Evolutionary conservation across 768 basidiomycete species (phyloP).

Genomic region (Kondoa subrosea): DNA sequence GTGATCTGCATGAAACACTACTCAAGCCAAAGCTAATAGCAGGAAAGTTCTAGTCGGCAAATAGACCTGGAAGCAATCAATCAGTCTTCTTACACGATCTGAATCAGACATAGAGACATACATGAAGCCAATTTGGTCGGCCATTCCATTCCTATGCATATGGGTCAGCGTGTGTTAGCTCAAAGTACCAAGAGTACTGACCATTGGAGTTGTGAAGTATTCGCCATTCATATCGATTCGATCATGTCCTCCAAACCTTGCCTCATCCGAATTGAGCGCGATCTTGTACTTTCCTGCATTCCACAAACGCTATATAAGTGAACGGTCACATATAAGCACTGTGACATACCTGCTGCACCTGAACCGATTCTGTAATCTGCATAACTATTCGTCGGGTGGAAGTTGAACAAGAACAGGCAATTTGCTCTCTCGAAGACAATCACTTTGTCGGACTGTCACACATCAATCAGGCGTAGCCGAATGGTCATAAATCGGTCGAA

Average conservation of each 20-base stretch:
- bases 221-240: slow-evolving; percentile 49
- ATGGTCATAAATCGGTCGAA: background rate
- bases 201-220: slow-evolving; percentile 55
- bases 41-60: slow-evolving; percentile 16
- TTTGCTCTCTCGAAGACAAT: slow-evolving; percentile 86
- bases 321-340: background rate
- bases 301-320: background rate
- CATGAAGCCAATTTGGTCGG: slow-evolving; percentile 7
- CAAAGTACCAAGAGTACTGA: background rate
- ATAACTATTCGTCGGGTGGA: slow-evolving; percentile 78
- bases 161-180: background rate
- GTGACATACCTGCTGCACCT: slow-evolving; percentile 33
- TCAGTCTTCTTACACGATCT: background rate
- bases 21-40: slow-evolving; percentile 10
- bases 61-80: slow-evolving; percentile 10
- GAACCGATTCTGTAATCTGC: slow-evolving; percentile 87
- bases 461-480: background rate
- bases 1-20: no score
- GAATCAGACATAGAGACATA: background rate
- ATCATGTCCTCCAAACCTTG: slow-evolving; percentile 73
- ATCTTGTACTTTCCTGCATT: slow-evolving; percentile 66
- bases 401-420: slow-evolving; percentile 90
- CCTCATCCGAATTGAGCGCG: slow-evolving; percentile 63
- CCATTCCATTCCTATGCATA: slow-evolving; percentile 15
- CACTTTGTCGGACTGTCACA: slow-evolving; percentile 52